A percentile compares a stretch with the other conserved stretches of the same genome.
Evolutionary conservation across 768 basidiomycete genomes (phyloP).

Genomic region (Panellus pusillus): DNA sequence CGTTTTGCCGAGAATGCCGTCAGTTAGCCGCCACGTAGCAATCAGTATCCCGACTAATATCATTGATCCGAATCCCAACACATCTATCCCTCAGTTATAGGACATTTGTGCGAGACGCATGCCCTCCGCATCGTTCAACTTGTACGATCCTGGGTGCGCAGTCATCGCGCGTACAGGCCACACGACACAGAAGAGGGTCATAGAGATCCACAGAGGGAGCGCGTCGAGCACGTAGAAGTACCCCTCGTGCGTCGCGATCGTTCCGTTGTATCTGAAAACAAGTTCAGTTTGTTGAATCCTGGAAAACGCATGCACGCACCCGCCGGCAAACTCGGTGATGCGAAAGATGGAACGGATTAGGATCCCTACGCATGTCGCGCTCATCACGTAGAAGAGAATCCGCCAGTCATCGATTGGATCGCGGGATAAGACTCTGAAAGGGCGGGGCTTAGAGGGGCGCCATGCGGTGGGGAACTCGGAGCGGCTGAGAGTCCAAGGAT

Average conservation of each 20-base stretch:
- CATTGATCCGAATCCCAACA: too few species aligned
- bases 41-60: too few species aligned
- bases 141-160: background rate
- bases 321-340: constrained; percentile 47
- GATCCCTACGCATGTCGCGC: constrained; percentile 7
- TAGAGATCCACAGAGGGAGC: constrained; percentile 49
- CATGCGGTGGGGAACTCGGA: constrained; percentile 6
- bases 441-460: background rate
- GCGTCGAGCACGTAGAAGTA: constrained; percentile 57
- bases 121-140: too few species aligned
- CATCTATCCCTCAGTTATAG: too few species aligned
- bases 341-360: constrained; percentile 54
- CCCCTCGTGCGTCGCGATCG: constrained; percentile 44
- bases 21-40: too few species aligned
- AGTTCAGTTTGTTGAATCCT: background rate
- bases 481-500: background rate
- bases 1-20: too few species aligned
- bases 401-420: constrained; percentile 18
- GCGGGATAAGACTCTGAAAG: constrained; percentile 2
- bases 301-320: constrained; percentile 28
- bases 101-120: too few species aligned
- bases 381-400: background rate
- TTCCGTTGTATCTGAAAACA: constrained; percentile 27
- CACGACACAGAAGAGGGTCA: constrained; percentile 34
- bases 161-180: constrained; percentile 17